Evolutionary conservation across 768 basidiomycete species (phyloP).

Genomic region (Leccinellum albellum): DNA sequence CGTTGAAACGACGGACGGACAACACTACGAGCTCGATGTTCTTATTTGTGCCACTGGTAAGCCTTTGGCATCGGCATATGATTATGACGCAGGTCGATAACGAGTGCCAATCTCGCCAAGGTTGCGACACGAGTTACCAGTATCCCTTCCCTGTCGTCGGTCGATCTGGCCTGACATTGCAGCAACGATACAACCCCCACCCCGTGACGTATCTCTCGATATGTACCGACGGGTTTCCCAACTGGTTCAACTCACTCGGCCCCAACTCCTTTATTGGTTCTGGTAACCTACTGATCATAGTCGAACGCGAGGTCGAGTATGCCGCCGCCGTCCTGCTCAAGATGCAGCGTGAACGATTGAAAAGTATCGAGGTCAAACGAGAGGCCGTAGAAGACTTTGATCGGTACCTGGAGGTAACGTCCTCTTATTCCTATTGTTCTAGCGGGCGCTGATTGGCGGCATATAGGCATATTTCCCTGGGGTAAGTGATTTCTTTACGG

Average conservation of each 20-base stretch:
- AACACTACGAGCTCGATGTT: slow-evolving; percentile 51
- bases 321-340: slow-evolving; percentile 43
- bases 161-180: slow-evolving; percentile 47
- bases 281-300: slow-evolving; percentile 49
- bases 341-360: slow-evolving; percentile 58
- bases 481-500: background rate
- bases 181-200: slow-evolving; percentile 50
- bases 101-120: background rate
- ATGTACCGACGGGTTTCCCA: slow-evolving; percentile 62
- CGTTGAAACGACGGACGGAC: slow-evolving; percentile 56
- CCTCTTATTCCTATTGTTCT: background rate
- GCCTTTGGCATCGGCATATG: background rate
- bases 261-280: slow-evolving; percentile 56
- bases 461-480: slow-evolving; percentile 14
- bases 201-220: slow-evolving; percentile 57
- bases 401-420: slow-evolving; percentile 48
- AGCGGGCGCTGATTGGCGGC: background rate
- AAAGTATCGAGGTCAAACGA: slow-evolving; percentile 57
- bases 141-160: slow-evolving; percentile 53
- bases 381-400: slow-evolving; percentile 57
- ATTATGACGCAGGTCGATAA: background rate
- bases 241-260: slow-evolving; percentile 58
- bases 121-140: slow-evolving; percentile 47
- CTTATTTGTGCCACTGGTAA: slow-evolving; percentile 60
- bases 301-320: slow-evolving; percentile 55